phyloP scores from a whole-genome alignment of 2,329 filamentous ascomycete species.

The Aspergillus fumigatiaffinis region DNA sequence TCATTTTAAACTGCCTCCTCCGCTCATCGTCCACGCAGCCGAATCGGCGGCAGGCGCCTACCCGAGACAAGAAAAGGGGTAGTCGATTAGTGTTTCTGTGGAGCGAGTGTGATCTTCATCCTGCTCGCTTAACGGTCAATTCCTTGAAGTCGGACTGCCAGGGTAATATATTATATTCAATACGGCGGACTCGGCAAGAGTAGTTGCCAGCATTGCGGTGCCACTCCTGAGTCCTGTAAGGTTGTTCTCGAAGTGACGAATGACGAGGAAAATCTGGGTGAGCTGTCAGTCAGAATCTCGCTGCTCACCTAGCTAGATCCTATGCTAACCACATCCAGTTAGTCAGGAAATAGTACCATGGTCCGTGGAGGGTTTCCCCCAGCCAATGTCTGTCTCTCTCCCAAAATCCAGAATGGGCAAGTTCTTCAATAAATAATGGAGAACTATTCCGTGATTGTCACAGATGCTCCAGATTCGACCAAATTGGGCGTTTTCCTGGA shows the following conservation, averaged over 20 bases:
- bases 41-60: no score
- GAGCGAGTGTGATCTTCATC: not conserved
- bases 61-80: no score
- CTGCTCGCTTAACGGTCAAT: not conserved
- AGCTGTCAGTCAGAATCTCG: not conserved
- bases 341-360: not conserved
- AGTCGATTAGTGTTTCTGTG: not conserved
- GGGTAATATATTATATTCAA: no score
- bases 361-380: not conserved
- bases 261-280: not conserved
- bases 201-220: no score
- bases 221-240: no score
- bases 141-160: not conserved
- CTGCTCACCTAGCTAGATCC: not conserved
- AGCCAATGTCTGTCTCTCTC: not conserved
- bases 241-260: not conserved
- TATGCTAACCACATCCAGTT: not conserved
- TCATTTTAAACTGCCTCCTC: no score
- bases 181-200: no score
- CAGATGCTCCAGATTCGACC: no score
- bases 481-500: no score
- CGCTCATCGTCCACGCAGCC: no score
- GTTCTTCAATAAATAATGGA: not conserved
- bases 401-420: constrained; percentile 1
- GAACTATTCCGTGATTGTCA: not conserved